These are phyloP conservation scores for Warburgia ugandensis DNA, from an alignment of 164 flowering plant genomes.

Conservation along the genomic window DNA sequence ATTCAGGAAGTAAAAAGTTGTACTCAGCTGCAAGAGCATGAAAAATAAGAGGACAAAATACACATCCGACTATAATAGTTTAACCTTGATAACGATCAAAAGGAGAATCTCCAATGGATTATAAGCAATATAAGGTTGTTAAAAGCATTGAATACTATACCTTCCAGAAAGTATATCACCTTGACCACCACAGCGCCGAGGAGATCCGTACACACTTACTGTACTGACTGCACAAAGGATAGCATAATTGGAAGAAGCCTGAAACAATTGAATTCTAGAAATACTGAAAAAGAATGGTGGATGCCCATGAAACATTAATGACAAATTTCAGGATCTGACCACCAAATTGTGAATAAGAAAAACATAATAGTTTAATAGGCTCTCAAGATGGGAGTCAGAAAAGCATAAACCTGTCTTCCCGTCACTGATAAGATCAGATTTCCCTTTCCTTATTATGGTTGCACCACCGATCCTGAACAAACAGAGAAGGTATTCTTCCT, in stretches of 20 bases:
- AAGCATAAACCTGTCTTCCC: constrained; percentile 53
- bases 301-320: too few species aligned
- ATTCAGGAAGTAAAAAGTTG: neutral
- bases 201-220: constrained; percentile 88
- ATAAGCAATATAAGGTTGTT: too few species aligned
- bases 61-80: neutral
- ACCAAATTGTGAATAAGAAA: neutral
- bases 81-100: neutral
- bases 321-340: neutral
- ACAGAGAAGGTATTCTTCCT: constrained; percentile 2
- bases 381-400: neutral
- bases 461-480: constrained; percentile 76
- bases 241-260: neutral
- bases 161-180: constrained; percentile 99
- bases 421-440: constrained; percentile 78
- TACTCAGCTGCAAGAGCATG: neutral
- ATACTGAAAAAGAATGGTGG: neutral
- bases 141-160: constrained; percentile 37
- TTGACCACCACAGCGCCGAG: constrained; percentile 99
- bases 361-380: neutral
- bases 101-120: too few species aligned
- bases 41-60: neutral
- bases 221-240: constrained; percentile 46
- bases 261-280: too few species aligned
- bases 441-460: constrained; percentile 82